phyloP scores from a whole-genome alignment of 2,329 filamentous ascomycete species.

The Hirsutella thompsonii region DNA sequence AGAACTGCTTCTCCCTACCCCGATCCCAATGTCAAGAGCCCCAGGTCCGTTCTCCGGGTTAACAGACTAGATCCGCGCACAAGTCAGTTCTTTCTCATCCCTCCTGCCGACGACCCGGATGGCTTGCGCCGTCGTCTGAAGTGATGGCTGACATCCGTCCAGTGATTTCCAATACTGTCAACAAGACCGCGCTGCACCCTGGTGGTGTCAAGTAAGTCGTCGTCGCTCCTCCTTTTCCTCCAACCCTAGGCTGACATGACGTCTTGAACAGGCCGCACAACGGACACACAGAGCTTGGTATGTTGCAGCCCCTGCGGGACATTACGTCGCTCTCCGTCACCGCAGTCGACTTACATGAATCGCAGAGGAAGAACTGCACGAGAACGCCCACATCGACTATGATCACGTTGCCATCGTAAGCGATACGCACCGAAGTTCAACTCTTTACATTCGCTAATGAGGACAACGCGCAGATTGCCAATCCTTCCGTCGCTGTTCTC shows the following conservation, averaged over 20 bases:
- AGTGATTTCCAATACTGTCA: slow-evolving; percentile 54
- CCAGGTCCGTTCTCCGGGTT: slow-evolving; percentile 23
- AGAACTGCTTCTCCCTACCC: slow-evolving; percentile 24
- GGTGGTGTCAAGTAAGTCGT: slow-evolving; percentile 74
- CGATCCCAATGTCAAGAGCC: slow-evolving; percentile 25
- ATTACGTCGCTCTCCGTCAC: neutral
- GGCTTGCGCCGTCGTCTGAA: neutral
- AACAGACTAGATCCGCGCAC: slow-evolving; percentile 25
- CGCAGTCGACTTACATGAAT: slow-evolving; percentile 9
- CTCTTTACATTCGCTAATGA: neutral
- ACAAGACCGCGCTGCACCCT: slow-evolving; percentile 88
- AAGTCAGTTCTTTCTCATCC: slow-evolving; percentile 19
- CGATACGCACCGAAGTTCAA: too few species aligned
- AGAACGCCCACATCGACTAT: slow-evolving; percentile 98
- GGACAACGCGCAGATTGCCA: slow-evolving; percentile 47
- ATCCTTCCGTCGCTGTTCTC: slow-evolving; percentile 86
- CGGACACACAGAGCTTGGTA: slow-evolving; percentile 86
- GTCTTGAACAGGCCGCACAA: slow-evolving; percentile 50
- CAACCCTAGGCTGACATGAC: slow-evolving; percentile 11
- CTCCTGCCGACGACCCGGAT: neutral
- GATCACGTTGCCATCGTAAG: slow-evolving; percentile 96
- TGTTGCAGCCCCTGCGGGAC: slow-evolving; percentile 6
- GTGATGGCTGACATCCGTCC: neutral
- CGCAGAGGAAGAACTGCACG: slow-evolving; percentile 81
- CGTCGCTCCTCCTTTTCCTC: neutral